These are phyloP conservation scores for Catunica adiposa DNA, from an alignment of 2,329 filamentous ascomycete genomes.

Conservation along the genomic window DNA sequence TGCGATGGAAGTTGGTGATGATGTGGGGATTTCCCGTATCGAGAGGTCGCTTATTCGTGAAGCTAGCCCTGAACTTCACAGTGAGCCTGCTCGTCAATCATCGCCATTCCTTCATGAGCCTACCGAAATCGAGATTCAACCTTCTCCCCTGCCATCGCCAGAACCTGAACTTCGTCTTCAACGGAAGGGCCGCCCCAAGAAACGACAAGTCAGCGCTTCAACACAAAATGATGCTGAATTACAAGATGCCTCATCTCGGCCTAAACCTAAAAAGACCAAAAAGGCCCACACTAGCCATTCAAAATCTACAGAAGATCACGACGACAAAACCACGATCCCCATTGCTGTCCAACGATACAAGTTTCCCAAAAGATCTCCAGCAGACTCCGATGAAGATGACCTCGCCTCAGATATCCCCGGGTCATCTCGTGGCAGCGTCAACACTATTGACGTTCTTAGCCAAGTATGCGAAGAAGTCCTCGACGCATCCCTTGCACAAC, in stretches of 20 bases:
- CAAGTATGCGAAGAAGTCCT: conserved; percentile 46
- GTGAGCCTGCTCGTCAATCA: background rate
- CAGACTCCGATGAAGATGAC: conserved; percentile 25
- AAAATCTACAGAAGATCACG: background rate
- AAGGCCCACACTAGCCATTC: background rate
- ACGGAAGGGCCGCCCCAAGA: background rate
- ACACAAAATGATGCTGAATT: background rate
- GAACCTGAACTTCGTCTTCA: background rate
- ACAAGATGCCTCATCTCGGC: background rate
- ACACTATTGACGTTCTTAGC: conserved; percentile 43
- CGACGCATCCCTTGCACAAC: conserved; percentile 30
- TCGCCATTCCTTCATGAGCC: conserved; percentile 4
- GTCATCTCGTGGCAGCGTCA: conserved; percentile 38
- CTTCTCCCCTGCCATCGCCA: background rate
- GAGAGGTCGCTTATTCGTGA: conserved; percentile 19
- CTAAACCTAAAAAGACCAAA: background rate
- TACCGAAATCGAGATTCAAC: background rate
- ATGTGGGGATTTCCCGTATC: conserved; percentile 20
- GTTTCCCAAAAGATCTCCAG: conserved; percentile 21
- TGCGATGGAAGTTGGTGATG: conserved; percentile 29
- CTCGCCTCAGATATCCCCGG: conserved; percentile 38
- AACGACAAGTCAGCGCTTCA: background rate
- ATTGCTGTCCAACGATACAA: conserved; percentile 47
- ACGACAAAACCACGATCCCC: conserved; percentile 24
- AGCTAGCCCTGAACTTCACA: background rate